These are phyloP conservation scores for Ophiognomonia clavigignenti-juglandacearum DNA, from an alignment of 2,329 filamentous ascomycete species.

Conservation along the genomic window DNA sequence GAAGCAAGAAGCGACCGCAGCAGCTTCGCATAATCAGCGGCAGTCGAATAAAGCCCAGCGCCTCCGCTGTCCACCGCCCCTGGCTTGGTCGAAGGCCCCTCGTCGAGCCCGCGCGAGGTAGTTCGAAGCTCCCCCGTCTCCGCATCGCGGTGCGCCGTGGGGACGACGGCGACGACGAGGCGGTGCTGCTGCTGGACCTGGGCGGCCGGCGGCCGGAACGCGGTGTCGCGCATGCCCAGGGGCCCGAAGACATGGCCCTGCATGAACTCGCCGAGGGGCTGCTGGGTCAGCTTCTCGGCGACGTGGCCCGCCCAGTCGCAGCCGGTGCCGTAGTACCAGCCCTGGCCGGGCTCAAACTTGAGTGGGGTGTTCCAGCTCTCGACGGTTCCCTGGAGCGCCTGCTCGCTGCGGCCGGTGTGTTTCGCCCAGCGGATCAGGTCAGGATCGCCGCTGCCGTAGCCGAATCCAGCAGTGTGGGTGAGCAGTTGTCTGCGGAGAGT, in stretches of 20 bases:
- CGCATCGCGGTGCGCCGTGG: slow-evolving; percentile 13
- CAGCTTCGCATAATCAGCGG: slow-evolving; percentile 33
- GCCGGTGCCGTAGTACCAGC: slow-evolving; percentile 43
- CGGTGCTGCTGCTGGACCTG: slow-evolving; percentile 11
- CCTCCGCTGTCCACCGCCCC: slow-evolving; percentile 37
- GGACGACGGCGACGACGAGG: no score
- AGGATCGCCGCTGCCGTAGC: slow-evolving; percentile 37
- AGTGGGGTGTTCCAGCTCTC: slow-evolving; percentile 38
- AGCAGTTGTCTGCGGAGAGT: slow-evolving; percentile 33
- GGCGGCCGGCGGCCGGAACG: slow-evolving; percentile 24
- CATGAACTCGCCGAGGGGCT: slow-evolving; percentile 33
- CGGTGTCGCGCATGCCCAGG: slow-evolving; percentile 31
- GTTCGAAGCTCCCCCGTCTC: slow-evolving; percentile 10
- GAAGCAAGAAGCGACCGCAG: slow-evolving; percentile 27
- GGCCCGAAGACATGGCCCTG: slow-evolving; percentile 30
- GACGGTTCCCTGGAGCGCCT: slow-evolving; percentile 27
- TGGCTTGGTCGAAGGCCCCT: slow-evolving; percentile 21
- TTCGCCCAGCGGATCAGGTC: slow-evolving; percentile 35
- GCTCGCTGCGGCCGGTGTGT: slow-evolving; percentile 26
- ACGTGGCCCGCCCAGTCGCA: slow-evolving; percentile 44
- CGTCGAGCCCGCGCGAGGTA: no score
- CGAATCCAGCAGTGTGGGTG: slow-evolving; percentile 44
- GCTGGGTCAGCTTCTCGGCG: slow-evolving; percentile 35
- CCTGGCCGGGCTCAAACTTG: slow-evolving; percentile 38
- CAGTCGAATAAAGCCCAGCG: slow-evolving; percentile 37